phyloP scores from a whole-genome alignment of 2,329 filamentous ascomycete genomes.

The Fusarium mundagurra region DNA sequence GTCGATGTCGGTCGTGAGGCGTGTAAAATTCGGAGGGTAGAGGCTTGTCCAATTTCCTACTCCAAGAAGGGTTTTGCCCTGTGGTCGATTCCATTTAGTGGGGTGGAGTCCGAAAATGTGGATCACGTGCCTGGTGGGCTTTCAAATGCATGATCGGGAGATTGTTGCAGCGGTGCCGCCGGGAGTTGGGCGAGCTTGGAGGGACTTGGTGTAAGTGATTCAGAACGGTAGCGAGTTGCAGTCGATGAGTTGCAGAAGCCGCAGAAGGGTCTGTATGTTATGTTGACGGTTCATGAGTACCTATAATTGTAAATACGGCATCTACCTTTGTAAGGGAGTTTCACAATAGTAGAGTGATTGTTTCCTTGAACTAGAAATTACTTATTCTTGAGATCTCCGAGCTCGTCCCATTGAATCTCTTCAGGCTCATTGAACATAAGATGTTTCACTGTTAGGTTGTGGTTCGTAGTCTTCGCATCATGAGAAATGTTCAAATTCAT shows the following conservation, averaged over 20 bases:
- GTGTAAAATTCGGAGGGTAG: slow-evolving; percentile 52
- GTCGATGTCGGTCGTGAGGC: slow-evolving; percentile 54
- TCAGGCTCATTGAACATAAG: not conserved
- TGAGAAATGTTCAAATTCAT: too few relatives aligned
- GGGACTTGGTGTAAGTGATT: not conserved
- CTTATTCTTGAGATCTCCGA: not conserved
- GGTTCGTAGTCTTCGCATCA: not conserved
- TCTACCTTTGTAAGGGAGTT: rapidly evolving
- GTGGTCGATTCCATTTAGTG: slow-evolving; percentile 41
- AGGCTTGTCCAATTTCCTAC: slow-evolving; percentile 56
- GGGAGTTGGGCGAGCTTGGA: not conserved
- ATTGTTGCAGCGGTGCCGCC: slow-evolving; percentile 7
- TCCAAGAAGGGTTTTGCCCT: slow-evolving; percentile 50
- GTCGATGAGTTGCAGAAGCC: not conserved
- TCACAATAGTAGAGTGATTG: not conserved
- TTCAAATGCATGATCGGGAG: slow-evolving; percentile 8
- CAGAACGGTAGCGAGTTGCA: not conserved
- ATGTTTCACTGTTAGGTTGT: too few relatives aligned
- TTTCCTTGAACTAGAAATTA: not conserved
- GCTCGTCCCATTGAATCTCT: too few relatives aligned
- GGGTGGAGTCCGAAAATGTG: slow-evolving; percentile 41
- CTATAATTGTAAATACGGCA: rapidly evolving
- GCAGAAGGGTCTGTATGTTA: not conserved
- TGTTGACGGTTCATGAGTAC: rapidly evolving
- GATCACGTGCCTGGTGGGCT: slow-evolving; percentile 24